These are phyloP conservation scores for Phytophthora colocasiae DNA, from an alignment of 352 stramenopile species.

Conservation along the genomic window DNA sequence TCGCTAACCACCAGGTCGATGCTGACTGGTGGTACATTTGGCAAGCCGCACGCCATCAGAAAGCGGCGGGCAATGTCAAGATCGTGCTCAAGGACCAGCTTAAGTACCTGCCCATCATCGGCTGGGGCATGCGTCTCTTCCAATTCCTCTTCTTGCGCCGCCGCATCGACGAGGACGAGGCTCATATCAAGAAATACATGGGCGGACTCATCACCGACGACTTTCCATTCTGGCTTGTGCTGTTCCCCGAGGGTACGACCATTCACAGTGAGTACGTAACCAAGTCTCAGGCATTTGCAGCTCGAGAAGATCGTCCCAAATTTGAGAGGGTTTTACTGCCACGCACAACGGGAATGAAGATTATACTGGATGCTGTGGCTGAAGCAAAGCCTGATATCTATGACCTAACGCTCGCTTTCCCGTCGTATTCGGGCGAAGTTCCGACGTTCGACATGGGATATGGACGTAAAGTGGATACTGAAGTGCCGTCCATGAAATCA, in stretches of 20 bases:
- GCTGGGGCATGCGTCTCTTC: conserved; percentile 91
- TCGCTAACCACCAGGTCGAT: conserved; percentile 93
- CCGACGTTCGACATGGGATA: conserved; percentile 93
- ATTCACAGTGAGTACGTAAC: conserved; percentile 88
- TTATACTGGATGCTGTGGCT: conserved; percentile 89
- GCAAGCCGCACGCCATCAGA: conserved; percentile 71
- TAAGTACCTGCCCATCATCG: conserved; percentile 89
- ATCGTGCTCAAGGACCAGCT: conserved; percentile 93
- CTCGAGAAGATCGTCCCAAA: conserved; percentile 64
- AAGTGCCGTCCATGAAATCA: conserved; percentile 86
- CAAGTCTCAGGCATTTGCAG: conserved; percentile 92
- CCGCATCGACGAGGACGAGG: conserved; percentile 78
- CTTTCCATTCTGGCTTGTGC: conserved; percentile 89
- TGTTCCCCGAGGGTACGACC: conserved; percentile 93
- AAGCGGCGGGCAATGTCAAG: conserved; percentile 87
- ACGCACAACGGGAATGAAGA: conserved; percentile 92
- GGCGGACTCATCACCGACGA: conserved; percentile 77
- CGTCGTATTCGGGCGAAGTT: conserved; percentile 84
- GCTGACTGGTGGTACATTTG: conserved; percentile 95
- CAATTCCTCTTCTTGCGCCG: conserved; percentile 92
- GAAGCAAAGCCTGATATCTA: conserved; percentile 93
- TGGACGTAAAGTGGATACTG: conserved; percentile 75
- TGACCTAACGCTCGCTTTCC: conserved; percentile 92
- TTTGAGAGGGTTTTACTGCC: conserved; percentile 93
- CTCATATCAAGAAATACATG: conserved; percentile 85